phyloP scores from a whole-genome alignment of 2,329 filamentous ascomycete species.

The Verticillium nonalfalfae region DNA sequence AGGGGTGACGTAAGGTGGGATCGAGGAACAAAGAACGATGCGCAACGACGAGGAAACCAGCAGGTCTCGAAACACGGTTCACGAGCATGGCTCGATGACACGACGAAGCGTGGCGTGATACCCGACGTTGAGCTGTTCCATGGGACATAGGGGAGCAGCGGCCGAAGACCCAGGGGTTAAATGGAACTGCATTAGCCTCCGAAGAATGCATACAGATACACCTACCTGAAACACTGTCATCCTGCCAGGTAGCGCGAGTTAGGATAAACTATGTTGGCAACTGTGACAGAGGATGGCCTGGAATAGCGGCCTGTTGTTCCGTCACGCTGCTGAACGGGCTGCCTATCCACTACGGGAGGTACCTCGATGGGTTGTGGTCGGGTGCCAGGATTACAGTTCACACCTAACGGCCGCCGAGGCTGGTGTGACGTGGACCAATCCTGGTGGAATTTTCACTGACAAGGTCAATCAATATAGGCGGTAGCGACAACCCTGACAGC shows the following conservation, averaged over 20 bases:
- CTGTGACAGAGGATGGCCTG: background rate
- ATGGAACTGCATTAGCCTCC: background rate
- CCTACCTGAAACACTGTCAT: background rate
- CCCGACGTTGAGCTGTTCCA: background rate
- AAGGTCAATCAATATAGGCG: background rate
- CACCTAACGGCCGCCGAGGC: background rate
- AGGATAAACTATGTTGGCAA: background rate
- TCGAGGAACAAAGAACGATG: background rate
- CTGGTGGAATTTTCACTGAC: background rate
- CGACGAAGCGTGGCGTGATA: background rate
- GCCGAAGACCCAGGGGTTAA: background rate
- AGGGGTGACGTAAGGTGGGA: background rate
- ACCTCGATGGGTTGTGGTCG: too few species aligned
- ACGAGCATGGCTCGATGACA: background rate
- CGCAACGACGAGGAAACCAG: background rate
- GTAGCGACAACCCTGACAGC: background rate
- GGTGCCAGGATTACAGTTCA: too few species aligned
- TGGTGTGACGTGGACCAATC: background rate
- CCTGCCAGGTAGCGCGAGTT: background rate
- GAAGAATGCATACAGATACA: background rate
- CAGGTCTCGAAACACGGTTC: background rate
- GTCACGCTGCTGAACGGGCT: background rate
- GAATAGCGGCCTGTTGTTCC: background rate
- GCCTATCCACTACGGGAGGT: background rate
- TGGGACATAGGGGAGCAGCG: background rate